Evolutionary conservation across 2,329 filamentous ascomycete species (phyloP).

Genomic region (Monilinia fructicola): DNA sequence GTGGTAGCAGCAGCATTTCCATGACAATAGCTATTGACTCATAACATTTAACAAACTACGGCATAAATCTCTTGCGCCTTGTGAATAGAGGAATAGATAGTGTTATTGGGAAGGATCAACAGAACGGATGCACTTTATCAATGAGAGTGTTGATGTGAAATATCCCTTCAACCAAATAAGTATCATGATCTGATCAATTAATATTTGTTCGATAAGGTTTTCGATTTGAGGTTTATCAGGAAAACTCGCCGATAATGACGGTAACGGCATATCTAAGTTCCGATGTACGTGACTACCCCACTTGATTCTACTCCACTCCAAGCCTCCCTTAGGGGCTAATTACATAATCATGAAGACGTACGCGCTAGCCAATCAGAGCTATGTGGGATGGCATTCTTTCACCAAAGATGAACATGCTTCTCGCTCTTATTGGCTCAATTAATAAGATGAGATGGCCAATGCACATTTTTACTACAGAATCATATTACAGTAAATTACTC

Average conservation of each 20-base stretch:
- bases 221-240: not conserved
- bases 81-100: not conserved
- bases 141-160: not conserved
- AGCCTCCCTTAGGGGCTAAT: no score
- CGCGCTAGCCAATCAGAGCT: no score
- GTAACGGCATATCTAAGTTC: not conserved
- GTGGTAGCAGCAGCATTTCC: conserved; percentile 23
- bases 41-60: conserved; percentile 1
- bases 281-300: not conserved
- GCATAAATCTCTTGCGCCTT: not conserved
- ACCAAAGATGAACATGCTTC: no score
- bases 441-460: no score
- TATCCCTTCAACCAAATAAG: not conserved
- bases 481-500: no score
- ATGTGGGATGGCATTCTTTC: no score
- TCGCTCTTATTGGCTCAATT: no score
- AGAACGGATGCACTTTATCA: not conserved
- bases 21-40: conserved; percentile 12
- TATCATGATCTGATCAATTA: not conserved
- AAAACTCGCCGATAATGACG: not conserved
- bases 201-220: not conserved
- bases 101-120: conserved; percentile 20
- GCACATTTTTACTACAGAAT: no score
- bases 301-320: not conserved
- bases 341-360: no score